A percentile compares a stretch with the other conserved stretches of the same genome.
phyloP scores from a whole-genome alignment of 78 protist species.

The Mastigamoeba balamuthi region DNA sequence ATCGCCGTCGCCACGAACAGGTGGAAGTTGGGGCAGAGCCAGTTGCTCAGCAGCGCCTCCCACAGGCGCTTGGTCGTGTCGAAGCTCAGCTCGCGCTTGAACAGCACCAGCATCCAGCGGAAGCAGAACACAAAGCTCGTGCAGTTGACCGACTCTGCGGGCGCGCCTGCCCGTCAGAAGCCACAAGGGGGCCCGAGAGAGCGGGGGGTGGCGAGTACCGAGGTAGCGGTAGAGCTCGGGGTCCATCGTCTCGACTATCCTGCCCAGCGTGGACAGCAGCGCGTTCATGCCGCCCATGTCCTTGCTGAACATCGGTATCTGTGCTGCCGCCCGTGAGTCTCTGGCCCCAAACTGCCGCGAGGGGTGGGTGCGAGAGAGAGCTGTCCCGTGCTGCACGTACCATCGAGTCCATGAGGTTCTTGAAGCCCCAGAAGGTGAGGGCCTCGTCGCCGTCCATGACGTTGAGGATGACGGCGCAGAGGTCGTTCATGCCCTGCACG shows the following conservation, averaged over 20 bases:
- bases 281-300: slow-evolving; percentile 6
- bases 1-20: neutral
- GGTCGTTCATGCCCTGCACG: slow-evolving; percentile 18
- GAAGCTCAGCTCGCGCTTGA: slow-evolving; percentile 27
- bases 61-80: neutral
- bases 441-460: slow-evolving; percentile 17
- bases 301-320: slow-evolving; percentile 6
- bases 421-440: slow-evolving; percentile 10
- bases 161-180: neutral
- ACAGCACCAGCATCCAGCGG: slow-evolving; percentile 34
- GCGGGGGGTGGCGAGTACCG: too few species aligned
- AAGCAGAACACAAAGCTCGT: slow-evolving; percentile 20
- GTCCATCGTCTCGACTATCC: neutral
- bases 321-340: too few species aligned
- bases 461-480: neutral
- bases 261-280: neutral
- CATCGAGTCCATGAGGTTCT: neutral
- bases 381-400: neutral
- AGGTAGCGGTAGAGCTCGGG: neutral
- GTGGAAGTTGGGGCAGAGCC: neutral
- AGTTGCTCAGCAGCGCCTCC: slow-evolving; percentile 5
- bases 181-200: neutral
- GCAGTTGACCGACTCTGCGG: slow-evolving; percentile 3
- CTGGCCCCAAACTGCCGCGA: too few species aligned
- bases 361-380: neutral